phyloP scores from a whole-genome alignment of 1,284 basidiomycete genomes.

The Apiotrichum gracile region DNA sequence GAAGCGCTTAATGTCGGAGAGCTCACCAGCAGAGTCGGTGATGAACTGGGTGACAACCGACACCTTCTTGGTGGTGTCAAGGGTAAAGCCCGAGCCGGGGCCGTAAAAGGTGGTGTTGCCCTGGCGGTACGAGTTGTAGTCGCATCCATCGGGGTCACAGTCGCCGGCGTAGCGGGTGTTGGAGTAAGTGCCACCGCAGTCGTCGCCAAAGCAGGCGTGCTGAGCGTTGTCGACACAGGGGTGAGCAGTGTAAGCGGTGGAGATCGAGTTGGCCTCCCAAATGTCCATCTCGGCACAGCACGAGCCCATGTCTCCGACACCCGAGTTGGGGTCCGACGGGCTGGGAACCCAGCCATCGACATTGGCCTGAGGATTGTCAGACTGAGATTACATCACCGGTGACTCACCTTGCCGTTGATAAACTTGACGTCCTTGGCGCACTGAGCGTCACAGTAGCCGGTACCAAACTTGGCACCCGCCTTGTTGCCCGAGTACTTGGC shows the following conservation, averaged over 20 bases:
- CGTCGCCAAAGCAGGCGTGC: not conserved
- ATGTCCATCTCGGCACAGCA: conserved; percentile 1
- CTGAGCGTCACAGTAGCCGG: conserved; percentile 1
- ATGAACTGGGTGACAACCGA: not conserved
- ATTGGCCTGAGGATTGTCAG: not conserved
- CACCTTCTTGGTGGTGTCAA: conserved; percentile 2
- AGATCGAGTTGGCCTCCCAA: not conserved
- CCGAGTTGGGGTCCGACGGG: not conserved
- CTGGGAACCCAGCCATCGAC: not conserved
- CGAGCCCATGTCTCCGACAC: not conserved
- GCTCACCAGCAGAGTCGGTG: not conserved
- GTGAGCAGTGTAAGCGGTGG: not conserved
- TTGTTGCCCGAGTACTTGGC: not conserved
- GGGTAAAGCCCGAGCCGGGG: not conserved
- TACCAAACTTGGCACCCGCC: conserved; percentile 1
- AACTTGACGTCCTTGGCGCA: conserved; percentile 1
- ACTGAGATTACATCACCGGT: no score
- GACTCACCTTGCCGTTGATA: not conserved
- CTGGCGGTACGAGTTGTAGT: not conserved
- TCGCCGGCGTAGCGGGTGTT: conserved; percentile 1
- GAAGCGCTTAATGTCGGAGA: not conserved
- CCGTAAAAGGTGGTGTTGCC: conserved; percentile 1
- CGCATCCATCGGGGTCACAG: conserved; percentile 2
- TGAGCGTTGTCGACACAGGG: not conserved
- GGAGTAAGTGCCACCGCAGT: conserved; percentile 1